A percentile compares a stretch with the other conserved stretches of the same genome.
Conservation (phyloP, 2,329 filamentous ascomycete genomes). For the Madurella fahalii region DNA sequence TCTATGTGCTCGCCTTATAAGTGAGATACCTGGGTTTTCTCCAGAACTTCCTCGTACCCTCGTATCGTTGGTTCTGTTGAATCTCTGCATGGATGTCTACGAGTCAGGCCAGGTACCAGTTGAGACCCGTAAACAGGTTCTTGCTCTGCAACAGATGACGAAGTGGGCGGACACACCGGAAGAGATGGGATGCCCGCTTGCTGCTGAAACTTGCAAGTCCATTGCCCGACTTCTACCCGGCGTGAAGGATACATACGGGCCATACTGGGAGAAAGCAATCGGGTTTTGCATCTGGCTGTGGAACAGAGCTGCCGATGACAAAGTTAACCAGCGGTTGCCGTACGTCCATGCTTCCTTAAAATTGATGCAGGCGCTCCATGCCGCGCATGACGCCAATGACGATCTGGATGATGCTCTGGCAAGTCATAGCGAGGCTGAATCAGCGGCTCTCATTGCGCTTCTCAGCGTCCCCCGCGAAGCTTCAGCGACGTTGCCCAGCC, state of each 20-base stretch:
- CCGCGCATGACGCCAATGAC: constrained; percentile 72
- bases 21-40: constrained; percentile 52
- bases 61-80: constrained; percentile 49
- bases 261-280: constrained; percentile 72
- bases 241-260: constrained; percentile 79
- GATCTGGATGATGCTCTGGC: constrained; percentile 74
- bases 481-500: constrained; percentile 57
- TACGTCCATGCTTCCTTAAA: constrained; percentile 69
- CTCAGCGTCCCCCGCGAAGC: constrained; percentile 50
- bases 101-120: constrained; percentile 51
- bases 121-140: constrained; percentile 67
- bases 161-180: constrained; percentile 60
- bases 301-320: constrained; percentile 42
- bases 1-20: constrained; percentile 57
- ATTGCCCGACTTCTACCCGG: constrained; percentile 63
- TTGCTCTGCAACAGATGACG: constrained; percentile 75
- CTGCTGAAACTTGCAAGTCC: constrained; percentile 51
- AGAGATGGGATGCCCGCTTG: constrained; percentile 41
- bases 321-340: constrained; percentile 50
- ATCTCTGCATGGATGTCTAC: constrained; percentile 50
- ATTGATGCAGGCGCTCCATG: constrained; percentile 60
- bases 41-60: constrained; percentile 43
- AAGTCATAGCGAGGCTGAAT: constrained; percentile 53
- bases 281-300: constrained; percentile 57
- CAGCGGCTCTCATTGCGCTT: constrained; percentile 56